Evolutionary conservation across 2,329 filamentous ascomycete species (phyloP), one percentile per base, ranked within the genome.

Genomic region (Claviceps capensis): DNA sequence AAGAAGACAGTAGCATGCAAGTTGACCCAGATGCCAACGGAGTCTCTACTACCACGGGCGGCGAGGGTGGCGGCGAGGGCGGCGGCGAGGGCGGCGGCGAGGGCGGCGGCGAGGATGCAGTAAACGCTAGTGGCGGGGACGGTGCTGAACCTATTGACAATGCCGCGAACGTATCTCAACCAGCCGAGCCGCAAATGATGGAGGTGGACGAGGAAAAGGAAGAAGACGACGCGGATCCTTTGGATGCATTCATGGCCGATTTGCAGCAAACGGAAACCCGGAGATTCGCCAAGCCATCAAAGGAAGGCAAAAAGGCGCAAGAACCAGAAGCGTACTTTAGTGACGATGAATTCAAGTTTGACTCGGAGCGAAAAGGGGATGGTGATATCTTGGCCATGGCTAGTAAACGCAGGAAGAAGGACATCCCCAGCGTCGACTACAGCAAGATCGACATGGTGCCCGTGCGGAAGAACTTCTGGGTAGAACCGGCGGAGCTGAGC

Each of bases 161-260:
- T 14, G 16, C 43, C 23, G 13, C 44, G 26, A 36, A 34, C 9
- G 45, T 42, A 36, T 23, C 26, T 3, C 50, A 26, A 22, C 41
- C 37, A 30, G 50, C 26, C 37, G 62, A 57, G 17, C 74, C 76
- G 37, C 62, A 69, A 38, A 83, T 83, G 37, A 83, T 83, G 78
- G 74, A 81, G 30, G 69, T 80, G 54, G 80, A 82, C 58, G 82
- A 87, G 53, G 86, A 89, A 11, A 66, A 68, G 52, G 68, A 69
- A 36, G 75, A 81, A 52, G 83, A 88, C 51, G 87, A 89, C 46
- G 70, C 93, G 38, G 93, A 98, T 65, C 88, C 93, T 7, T 73
- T 98, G 40, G 93, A 98, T 70, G 91, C 89, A n/a, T 98, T 94
- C 71, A 98, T 98, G 93, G 85, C 82, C 50, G 80, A 78, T 55